A percentile compares a stretch with the other conserved stretches of the same genome.
phyloP scores from a whole-genome alignment of 306 rosid species.

The Clitoria ternatea region DNA sequence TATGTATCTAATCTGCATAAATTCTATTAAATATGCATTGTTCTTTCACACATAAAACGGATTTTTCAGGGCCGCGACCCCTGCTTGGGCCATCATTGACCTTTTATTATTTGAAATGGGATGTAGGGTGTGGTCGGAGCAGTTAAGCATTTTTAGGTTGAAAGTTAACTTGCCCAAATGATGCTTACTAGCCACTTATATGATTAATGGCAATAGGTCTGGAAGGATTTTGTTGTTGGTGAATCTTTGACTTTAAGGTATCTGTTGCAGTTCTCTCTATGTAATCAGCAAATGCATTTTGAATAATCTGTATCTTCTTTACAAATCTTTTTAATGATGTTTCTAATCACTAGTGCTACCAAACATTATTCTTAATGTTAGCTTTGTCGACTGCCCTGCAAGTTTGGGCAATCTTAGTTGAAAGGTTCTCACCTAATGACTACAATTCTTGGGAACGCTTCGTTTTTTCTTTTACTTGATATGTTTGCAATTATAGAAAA shows the following conservation, averaged over 20 bases:
- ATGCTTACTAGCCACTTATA: background rate
- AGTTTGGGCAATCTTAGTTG: background rate
- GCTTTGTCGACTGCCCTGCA: background rate
- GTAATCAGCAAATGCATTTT: background rate
- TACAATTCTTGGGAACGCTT: too few species aligned
- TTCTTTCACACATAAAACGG: background rate
- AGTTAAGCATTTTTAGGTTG: conserved; percentile 12
- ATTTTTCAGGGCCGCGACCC: background rate
- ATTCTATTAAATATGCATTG: background rate
- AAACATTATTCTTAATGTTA: background rate
- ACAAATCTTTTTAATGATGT: conserved; percentile 18
- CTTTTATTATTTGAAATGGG: background rate
- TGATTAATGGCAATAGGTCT: background rate
- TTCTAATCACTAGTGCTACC: background rate
- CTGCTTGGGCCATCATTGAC: background rate
- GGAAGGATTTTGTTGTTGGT: background rate
- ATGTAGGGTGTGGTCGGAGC: background rate
- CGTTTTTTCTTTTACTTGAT: too few species aligned
- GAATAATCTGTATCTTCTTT: background rate
- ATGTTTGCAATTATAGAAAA: too few species aligned
- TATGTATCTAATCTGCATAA: background rate
- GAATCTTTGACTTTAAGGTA: conserved; percentile 23
- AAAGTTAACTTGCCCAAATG: background rate
- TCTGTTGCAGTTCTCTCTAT: background rate
- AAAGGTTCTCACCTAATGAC: too few species aligned